Base-by-base conservation (phyloP, 768 basidiomycete species). In the Calocera viscosa region DNA sequence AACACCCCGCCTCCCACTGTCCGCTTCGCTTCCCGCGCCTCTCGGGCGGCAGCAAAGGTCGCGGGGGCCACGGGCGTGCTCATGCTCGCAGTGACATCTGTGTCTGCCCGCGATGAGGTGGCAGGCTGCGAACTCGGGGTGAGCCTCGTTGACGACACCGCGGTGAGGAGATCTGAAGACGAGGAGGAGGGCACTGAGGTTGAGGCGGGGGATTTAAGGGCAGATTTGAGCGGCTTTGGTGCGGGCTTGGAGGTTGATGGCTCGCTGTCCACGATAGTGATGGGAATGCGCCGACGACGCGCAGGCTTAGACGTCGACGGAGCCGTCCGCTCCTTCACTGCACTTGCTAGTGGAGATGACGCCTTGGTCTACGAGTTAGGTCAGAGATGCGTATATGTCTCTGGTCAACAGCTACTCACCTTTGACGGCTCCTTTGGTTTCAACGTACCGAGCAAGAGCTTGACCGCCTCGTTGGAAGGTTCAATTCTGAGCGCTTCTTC, bases 1-100 rank as follows among this genome's bases (percentile, higher is more conserved):
- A 91, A 89, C 64, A 91, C 87, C 0, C 89, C 89, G 8, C 88
- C 89, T 0, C 87, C 84, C 1, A 84, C 81, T 41, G 79, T 79
- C 66, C 78, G 81, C 14, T 75, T 75, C 49, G 65, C 78, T 16
- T 84, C 81, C 30, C 87, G 82, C 0, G 78, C 79, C 65, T 82
- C 78, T 71, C 86, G 87, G 3, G 82, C 86, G 30, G 86, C 82
- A 68, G 79, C 75, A 74, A 88, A 88, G 1, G 83, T 80, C 3
- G 73, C 34, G 1, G 73, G 49, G 67, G 70, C n/a, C 19, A 24
- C 43, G 16, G 43, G 43, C 7, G 43, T 19, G 43, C 43, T 47
- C 16, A 3, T 47, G 24, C 19, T 32, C 8, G 14, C 30, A 16
- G 14, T 19, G 10, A 10, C 7, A 12, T 60, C 26, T 26, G 14